Base-by-base conservation (phyloP, 1,284 basidiomycete genomes). In the Naganishia albida region DNA sequence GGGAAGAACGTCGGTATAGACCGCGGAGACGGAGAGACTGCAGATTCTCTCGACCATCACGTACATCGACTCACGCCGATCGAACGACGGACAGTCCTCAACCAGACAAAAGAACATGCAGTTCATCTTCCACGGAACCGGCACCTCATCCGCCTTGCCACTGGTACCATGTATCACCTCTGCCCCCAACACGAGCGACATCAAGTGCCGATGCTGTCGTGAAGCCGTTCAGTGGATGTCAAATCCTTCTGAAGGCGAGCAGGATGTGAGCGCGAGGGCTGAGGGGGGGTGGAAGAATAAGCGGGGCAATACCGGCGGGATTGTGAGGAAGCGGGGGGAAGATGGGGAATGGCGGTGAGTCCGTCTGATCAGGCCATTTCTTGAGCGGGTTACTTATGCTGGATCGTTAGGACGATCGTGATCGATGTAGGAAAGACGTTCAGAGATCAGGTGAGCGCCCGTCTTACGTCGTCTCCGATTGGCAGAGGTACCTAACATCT, bases 361-460 rank as follows among this genome's bases (percentile, higher is more conserved):
- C 15, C 18, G 40, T 13, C 26, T 3, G 16, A 49, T 6, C 12
- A n/a, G n/a, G n/a, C n/a, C n/a, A n/a, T n/a, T n/a, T n/a, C n/a
- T n/a, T n/a, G n/a, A n/a, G 16, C 12, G 26, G 7, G 10, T 10
- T 23, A 3, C 28, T 59, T n/a, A 38, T 44, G n/a, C 13, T 13
- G 12, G 23, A 30, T 7, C 2, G 18, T 15, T 25, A 72, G 71
- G 64, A 81, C 78, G 48, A 72, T 81, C 28, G 68, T 81, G n/a
- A 74, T 81, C 7, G 80, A 81, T 66, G 79, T 79, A 15, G 80
- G 79, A 39, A 81, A 80, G 72, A 78, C 76, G n/a, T 80, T 80
- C 66, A 69, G 77, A 59, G 75, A 78, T 56, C 54, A 66, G 25
- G 67, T 65, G 34, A 53, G 63, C 28, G 15, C 18, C n/a, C n/a